Evolutionary conservation across 768 basidiomycete species (phyloP).

Genomic region (Thelephora aurantiotincta): DNA sequence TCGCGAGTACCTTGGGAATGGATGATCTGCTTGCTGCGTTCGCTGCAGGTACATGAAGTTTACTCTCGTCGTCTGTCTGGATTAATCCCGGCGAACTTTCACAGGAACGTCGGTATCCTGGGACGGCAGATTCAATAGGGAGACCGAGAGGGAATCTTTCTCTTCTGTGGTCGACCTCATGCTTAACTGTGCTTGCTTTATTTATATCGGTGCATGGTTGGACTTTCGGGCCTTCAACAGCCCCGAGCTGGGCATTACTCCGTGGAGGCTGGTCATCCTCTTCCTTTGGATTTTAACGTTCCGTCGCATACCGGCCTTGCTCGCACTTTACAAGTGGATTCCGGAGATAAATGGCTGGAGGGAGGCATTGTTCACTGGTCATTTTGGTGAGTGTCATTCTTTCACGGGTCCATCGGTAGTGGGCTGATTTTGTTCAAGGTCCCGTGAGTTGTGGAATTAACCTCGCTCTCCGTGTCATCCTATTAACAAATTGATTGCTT

Average conservation of each 20-base stretch:
- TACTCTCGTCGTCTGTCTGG: not conserved
- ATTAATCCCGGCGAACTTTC: not conserved
- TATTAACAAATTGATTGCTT: not conserved
- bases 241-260: slow-evolving; percentile 43
- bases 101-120: slow-evolving; percentile 81
- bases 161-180: slow-evolving; percentile 85
- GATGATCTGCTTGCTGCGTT: slow-evolving; percentile 89
- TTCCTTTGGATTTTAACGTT: slow-evolving; percentile 55
- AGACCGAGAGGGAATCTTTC: slow-evolving; percentile 78
- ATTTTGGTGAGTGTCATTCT: slow-evolving; percentile 48
- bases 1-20: slow-evolving; percentile 65
- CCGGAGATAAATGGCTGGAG: slow-evolving; percentile 78
- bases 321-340: slow-evolving; percentile 68
- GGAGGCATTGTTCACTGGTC: slow-evolving; percentile 84
- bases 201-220: slow-evolving; percentile 83
- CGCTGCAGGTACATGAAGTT: slow-evolving; percentile 43
- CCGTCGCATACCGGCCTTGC: slow-evolving; percentile 68
- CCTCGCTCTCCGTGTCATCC: too few species aligned
- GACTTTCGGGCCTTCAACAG: slow-evolving; percentile 47
- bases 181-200: slow-evolving; percentile 66
- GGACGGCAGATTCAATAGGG: slow-evolving; percentile 73
- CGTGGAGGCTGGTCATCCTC: slow-evolving; percentile 60
- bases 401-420: not conserved
- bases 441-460: slow-evolving; percentile 1
- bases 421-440: not conserved